Evolutionary conservation across 345 rosid genomes (phyloP).

Genomic region (Pelargonium nanum): DNA sequence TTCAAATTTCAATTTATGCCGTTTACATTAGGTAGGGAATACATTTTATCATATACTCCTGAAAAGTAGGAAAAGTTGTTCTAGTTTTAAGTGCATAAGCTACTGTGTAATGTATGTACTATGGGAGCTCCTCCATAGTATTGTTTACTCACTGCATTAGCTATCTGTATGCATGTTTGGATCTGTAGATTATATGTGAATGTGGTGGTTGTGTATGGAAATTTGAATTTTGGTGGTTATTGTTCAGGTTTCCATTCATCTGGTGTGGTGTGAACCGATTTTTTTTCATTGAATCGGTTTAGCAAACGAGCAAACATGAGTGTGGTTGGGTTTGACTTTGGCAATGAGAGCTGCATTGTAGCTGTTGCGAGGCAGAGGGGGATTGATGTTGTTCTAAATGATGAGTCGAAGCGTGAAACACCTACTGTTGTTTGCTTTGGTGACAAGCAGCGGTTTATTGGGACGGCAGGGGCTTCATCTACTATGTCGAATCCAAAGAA

Average conservation of each 20-base stretch:
- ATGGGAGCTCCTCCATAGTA: too few species aligned
- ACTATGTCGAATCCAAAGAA: conserved; percentile 67
- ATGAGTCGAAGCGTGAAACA: conserved; percentile 98
- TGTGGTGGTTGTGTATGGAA: not conserved
- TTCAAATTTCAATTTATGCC: not conserved
- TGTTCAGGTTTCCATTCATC: not conserved
- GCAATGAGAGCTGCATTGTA: conserved; percentile 89
- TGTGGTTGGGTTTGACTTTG: conserved; percentile 97
- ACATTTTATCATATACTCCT: too few species aligned
- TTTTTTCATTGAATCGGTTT: not conserved
- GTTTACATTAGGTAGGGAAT: too few species aligned
- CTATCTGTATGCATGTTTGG: not conserved
- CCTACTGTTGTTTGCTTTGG: conserved; percentile 67
- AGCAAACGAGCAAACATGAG: conserved; percentile 67
- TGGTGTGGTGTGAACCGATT: not conserved
- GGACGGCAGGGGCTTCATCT: conserved; percentile 73
- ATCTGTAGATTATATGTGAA: too few species aligned
- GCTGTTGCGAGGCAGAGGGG: conserved; percentile 99
- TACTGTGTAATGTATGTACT: not conserved
- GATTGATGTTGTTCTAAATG: conserved; percentile 93
- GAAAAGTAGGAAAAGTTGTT: too few species aligned
- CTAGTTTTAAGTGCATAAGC: not conserved
- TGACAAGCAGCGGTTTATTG: conserved; percentile 78
- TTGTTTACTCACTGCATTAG: not conserved
- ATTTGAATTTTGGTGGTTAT: not conserved